phyloP scores from a whole-genome alignment of 345 rosid genomes.

The Lepidium aucheri region DNA sequence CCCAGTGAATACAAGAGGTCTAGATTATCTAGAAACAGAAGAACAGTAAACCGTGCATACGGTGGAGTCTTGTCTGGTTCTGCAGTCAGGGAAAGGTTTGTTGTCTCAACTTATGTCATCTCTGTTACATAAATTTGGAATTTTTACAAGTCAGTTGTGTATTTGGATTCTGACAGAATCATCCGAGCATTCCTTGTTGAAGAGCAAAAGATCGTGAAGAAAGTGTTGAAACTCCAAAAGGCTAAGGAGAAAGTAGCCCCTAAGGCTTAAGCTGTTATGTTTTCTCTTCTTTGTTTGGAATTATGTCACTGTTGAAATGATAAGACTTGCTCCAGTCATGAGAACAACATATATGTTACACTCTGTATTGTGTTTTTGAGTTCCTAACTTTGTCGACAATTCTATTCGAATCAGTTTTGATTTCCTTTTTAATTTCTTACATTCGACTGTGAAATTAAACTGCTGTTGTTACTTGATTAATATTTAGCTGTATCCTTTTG shows the following conservation, averaged over 20 bases:
- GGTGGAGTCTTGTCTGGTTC: conserved; percentile 69
- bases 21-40: conserved; percentile 52
- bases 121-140: not conserved
- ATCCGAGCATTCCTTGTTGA: conserved; percentile 68
- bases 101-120: not conserved
- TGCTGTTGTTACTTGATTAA: too few relatives aligned
- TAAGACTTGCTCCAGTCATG: conserved; percentile 5
- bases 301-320: not conserved
- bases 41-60: conserved; percentile 55
- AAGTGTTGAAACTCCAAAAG: conserved; percentile 60
- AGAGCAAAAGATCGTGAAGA: conserved; percentile 72
- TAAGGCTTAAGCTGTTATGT: conserved; percentile 6
- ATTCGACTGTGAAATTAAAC: not conserved
- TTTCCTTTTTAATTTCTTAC: not conserved
- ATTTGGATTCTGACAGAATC: conserved; percentile 34
- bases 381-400: conserved; percentile 2
- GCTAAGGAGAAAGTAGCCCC: conserved; percentile 42
- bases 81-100: conserved; percentile 67
- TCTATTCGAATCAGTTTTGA: conserved; percentile 8
- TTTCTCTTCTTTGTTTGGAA: not conserved
- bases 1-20: conserved; percentile 64
- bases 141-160: not conserved
- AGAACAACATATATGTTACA: not conserved
- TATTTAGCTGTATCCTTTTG: not conserved
- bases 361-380: not conserved